Conservation (phyloP, 2,329 filamentous ascomycete species). For the Fusarium chuoi region DNA sequence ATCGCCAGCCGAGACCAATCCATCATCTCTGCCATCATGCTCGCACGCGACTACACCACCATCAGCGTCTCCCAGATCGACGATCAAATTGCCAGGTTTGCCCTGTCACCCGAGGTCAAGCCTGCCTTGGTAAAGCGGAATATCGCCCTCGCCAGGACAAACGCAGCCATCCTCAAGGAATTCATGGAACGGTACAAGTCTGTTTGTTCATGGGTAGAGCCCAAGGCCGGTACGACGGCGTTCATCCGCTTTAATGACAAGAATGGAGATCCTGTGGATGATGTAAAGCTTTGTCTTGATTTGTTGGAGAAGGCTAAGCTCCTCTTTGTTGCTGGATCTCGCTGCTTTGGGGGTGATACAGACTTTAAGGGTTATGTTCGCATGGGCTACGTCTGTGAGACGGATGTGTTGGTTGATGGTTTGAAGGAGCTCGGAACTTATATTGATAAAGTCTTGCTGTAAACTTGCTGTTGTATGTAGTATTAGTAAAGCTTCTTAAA, state of each 20-base stretch:
- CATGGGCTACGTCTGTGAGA: constrained; percentile 80
- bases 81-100: constrained; percentile 80
- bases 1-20: constrained; percentile 71
- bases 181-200: constrained; percentile 74
- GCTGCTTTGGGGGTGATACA: constrained; percentile 73
- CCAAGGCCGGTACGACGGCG: constrained; percentile 81
- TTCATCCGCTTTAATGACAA: constrained; percentile 74
- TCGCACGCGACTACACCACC: constrained; percentile 82
- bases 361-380: constrained; percentile 81
- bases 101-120: constrained; percentile 64
- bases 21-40: constrained; percentile 71
- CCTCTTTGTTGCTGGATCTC: constrained; percentile 77
- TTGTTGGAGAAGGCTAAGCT: constrained; percentile 76
- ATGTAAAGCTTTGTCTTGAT: constrained; percentile 74
- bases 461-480: no score
- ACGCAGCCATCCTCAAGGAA: constrained; percentile 71
- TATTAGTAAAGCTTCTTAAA: no score
- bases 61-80: constrained; percentile 86
- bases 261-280: constrained; percentile 72
- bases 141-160: constrained; percentile 70
- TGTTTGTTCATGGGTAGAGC: constrained; percentile 76
- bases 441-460: constrained; percentile 34
- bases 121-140: constrained; percentile 63
- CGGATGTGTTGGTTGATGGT: constrained; percentile 72
- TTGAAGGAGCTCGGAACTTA: constrained; percentile 62